Base-by-base conservation (phyloP, 352 stramenopile species). In the Phytophthora vignae region DNA sequence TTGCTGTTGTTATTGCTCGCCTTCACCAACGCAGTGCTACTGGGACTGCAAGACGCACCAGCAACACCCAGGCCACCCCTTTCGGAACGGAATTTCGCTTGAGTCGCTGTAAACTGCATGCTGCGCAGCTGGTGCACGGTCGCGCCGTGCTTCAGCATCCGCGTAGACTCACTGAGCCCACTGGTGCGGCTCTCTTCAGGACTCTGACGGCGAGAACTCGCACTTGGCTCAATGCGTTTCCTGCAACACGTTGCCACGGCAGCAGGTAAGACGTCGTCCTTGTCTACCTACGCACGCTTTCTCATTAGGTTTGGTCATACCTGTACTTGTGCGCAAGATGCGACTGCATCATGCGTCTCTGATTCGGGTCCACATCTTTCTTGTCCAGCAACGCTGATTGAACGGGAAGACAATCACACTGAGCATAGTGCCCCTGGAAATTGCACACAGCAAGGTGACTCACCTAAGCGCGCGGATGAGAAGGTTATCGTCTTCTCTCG, bases 321-420 rank as follows among this genome's bases (percentile, higher is more conserved):
- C 81, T 82, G 78, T 84, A 90, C 52, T 92, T 95, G 79, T 92
- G 87, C 1, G 86, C 88, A 12, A 91, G 62, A 50, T 95, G 86
- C 2, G 81, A 86, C 67, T 95, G 86, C 86, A 94, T 94, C 84
- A 92, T 92, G 15, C 84, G 80, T 1, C 84, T 80, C 64, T 93
- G 86, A 29, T 91, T 93, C 9, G 78, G 66, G 52, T 93, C 79
- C 19, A 95, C 77, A 33, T 92, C 79, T 56, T 92, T 93, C 64
- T 88, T 87, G 74, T 95, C 86, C 22, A 95, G 73, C 21, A 91
- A 56, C 8, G 67, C 86, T 93, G 56, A 3, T 31, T 21, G 33
- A 4, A 46, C 9, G 0, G 36, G 27, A 22, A 54, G 17, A 42
- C 56, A 46, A n/a, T 31, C 57, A 46, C n/a, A 70, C 31, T 64